Conservation (phyloP, 2,329 filamentous ascomycete genomes). For the Phialocephala sp. region DNA sequence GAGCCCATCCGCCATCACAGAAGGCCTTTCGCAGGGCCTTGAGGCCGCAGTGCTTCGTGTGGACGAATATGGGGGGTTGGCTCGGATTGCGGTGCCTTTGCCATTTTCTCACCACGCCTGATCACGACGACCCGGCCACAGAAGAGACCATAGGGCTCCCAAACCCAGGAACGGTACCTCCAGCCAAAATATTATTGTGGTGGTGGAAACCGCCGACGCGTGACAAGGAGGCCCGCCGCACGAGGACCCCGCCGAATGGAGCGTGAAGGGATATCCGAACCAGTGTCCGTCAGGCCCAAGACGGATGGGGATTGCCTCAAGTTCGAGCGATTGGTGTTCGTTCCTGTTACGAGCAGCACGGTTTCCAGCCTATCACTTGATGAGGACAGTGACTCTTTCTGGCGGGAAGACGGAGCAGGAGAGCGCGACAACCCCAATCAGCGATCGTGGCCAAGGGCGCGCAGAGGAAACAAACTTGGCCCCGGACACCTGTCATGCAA, state of each 20-base stretch:
- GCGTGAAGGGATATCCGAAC: conserved; percentile 3
- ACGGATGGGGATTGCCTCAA: conserved; percentile 36
- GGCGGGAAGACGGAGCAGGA: conserved; percentile 25
- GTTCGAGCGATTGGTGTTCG: conserved; percentile 38
- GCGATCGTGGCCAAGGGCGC: conserved; percentile 17
- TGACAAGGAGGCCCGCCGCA: conserved; percentile 4
- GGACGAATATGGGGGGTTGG: background rate
- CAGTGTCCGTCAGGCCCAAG: background rate
- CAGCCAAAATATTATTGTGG: background rate
- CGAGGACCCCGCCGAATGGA: conserved; percentile 1
- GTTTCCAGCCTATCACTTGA: conserved; percentile 31
- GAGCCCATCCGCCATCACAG: conserved; percentile 2
- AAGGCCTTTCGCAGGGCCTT: background rate
- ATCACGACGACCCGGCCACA: conserved; percentile 26
- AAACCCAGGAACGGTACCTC: conserved; percentile 2
- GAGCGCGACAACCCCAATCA: conserved; percentile 30
- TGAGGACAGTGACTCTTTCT: conserved; percentile 28
- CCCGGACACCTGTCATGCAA: conserved; percentile 37
- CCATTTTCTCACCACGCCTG: conserved; percentile 14
- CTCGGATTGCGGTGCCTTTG: conserved; percentile 1
- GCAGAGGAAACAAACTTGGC: conserved; percentile 32
- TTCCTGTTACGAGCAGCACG: conserved; percentile 28
- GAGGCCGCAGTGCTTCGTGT: conserved; percentile 9
- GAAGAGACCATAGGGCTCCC: conserved; percentile 6
- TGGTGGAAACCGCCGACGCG: conserved; percentile 2